Base-by-base conservation (phyloP, 441 rosid species). In the Theobroma grandiflorum region DNA sequence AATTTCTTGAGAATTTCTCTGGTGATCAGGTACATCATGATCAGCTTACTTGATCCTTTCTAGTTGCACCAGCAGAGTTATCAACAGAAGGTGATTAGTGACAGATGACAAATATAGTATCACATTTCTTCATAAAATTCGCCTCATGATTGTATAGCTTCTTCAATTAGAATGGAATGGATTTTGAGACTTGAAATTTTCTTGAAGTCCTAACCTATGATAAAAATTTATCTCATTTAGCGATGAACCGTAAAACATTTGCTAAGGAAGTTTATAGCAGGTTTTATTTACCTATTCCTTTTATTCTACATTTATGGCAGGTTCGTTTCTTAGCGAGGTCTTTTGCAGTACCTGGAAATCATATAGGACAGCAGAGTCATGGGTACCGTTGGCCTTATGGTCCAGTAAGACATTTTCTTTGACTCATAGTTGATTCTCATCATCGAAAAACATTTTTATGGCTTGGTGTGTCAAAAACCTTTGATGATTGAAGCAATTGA, bases 371-470 rank as follows among this genome's bases (percentile, higher is more conserved):
- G 87, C 98, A 93, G 85, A 96, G 98, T 82, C 90, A 96, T 86
- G 99, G 98, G 43, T 95, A 87, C 82, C 92, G 98, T 57, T 96
- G 99, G 99, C 99, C 99, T 53, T 96, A 93, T 82, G 99, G 99
- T 83, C 92, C 98, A 52, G 99, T 97, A 91, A 95, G 98, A 68
- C 77, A 58, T 80, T 84, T 72, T 85, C 79, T 77, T 55, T 22
- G 0, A 3, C n/a, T 57, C 52, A 58, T 47, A 64, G 14, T 64
- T 64, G 61, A 16, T 79, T 76, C 70, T 61, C 58, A 55, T 49
- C 52, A 18, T 64, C 16, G 70, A 61, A 70, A 74, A 74, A 53
- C 77, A 74, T 33, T 59, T 38, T 57, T n/a, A 57, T 6, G 15
- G 18, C 22, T 74, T 31, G 26, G n/a, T 45, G 20, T 31, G 4